Evolutionary conservation across 1,284 basidiomycete species (phyloP), one percentile per base, ranked within the genome.

Genomic region (Heliocybe sulcata): DNA sequence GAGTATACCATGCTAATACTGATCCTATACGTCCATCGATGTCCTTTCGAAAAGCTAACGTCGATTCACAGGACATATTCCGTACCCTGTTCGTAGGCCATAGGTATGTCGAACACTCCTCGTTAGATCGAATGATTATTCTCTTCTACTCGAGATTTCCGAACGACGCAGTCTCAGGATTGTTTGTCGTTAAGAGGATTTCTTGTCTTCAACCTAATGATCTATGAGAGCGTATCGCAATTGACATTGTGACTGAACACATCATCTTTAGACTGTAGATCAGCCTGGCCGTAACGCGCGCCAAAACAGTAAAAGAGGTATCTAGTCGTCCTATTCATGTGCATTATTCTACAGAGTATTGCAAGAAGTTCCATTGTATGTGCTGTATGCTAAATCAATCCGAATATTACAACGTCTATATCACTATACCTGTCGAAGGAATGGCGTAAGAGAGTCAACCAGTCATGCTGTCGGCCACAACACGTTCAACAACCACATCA

Each of bases 1-100:
- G 86, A 86, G 72, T 67, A 67, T 75, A 31, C 85, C 87, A 90
- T 90, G 87, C 87, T 90, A 90, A 90, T 90, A 78, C 86, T 90
- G 87, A 88, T 71, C 57, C 66, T 58, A 54, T 45, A 58, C 25
- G n/a, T n/a, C n/a, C n/a, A n/a, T n/a, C n/a, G n/a, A n/a, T 49
- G 22, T 31, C 29, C 12, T 12, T 6, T 6, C 8, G 19, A 47
- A 47, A 4, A 16, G 8, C 20, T 49, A 26, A 25, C 4, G 12
- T 16, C 47, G 4, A 4, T 29, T 29, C 4, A n/a, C 27, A 25
- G 27, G 47, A 49, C 4, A 45, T 4, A 4, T 16, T 25, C 47
- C 22, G 8, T 42, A 6, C 12, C n/a, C 38, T n/a, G 47, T 29
- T 49, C 47, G 20, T 49, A 9, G 47, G 6, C 16, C 16, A 4